phyloP scores from a whole-genome alignment of 2,329 filamentous ascomycete species.

The Drechslerella dactyloides region DNA sequence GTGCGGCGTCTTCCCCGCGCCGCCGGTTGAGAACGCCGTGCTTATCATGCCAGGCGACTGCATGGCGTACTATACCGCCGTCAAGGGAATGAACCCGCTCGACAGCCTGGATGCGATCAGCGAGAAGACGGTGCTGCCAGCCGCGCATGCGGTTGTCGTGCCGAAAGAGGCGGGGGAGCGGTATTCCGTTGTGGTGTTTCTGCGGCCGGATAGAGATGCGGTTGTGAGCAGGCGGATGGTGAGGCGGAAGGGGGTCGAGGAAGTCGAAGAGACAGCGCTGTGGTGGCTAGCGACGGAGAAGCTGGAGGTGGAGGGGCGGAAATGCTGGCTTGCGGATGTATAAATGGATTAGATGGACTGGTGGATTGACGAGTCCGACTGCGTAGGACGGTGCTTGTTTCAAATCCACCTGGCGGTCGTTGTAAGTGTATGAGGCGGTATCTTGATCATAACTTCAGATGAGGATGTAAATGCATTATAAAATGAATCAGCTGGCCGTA shows the following conservation, averaged over 20 bases:
- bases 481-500: too few species aligned
- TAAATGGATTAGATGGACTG: background rate
- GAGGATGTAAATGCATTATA: too few species aligned
- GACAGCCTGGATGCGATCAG: slow-evolving; percentile 16
- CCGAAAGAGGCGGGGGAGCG: slow-evolving; percentile 24
- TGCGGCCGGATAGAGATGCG: slow-evolving; percentile 31
- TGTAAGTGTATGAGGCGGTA: too few species aligned
- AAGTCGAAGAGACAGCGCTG: slow-evolving; percentile 24
- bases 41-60: slow-evolving; percentile 32
- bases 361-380: too few species aligned
- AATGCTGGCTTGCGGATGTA: slow-evolving; percentile 21
- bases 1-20: slow-evolving; percentile 17
- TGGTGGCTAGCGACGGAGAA: slow-evolving; percentile 39
- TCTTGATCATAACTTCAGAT: too few species aligned
- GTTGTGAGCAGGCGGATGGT: slow-evolving; percentile 9
- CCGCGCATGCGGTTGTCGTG: slow-evolving; percentile 34
- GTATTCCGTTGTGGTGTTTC: slow-evolving; percentile 32
- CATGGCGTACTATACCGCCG: slow-evolving; percentile 30
- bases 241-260: slow-evolving; percentile 8
- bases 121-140: slow-evolving; percentile 27
- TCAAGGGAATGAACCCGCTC: slow-evolving; percentile 14
- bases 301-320: slow-evolving; percentile 29
- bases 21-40: slow-evolving; percentile 16
- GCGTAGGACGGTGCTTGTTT: too few species aligned
- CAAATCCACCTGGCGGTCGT: too few species aligned